Evolutionary conservation across 1,139 yeast species (phyloP).

Genomic region (Kurtzmaniella quercitrusa): DNA sequence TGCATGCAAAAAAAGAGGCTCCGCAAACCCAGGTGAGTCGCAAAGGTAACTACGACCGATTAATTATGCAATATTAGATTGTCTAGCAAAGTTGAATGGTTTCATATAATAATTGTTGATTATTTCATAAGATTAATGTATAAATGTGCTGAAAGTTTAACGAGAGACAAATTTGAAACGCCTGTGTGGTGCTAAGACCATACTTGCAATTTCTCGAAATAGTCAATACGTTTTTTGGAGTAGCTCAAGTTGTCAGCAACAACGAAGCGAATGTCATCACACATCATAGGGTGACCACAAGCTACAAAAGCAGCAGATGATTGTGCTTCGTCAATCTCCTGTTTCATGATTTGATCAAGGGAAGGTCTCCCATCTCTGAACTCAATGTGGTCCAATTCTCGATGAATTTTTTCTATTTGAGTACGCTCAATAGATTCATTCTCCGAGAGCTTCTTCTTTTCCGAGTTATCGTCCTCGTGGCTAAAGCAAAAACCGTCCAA

Average conservation of each 20-base stretch:
- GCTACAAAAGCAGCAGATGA: constrained; percentile 43
- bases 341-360: constrained; percentile 28
- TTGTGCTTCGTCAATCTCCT: constrained; percentile 30
- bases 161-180: too few relatives aligned
- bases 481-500: not conserved
- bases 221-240: constrained; percentile 17
- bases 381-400: constrained; percentile 25
- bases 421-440: not conserved
- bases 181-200: too few relatives aligned
- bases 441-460: not conserved
- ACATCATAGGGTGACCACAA: constrained; percentile 48
- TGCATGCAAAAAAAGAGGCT: too few relatives aligned
- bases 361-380: constrained; percentile 47
- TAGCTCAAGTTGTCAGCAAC: constrained; percentile 25
- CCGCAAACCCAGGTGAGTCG: too few relatives aligned
- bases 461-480: not conserved
- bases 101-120: too few relatives aligned
- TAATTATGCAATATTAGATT: too few relatives aligned
- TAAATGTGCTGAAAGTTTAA: too few relatives aligned
- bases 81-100: too few relatives aligned
- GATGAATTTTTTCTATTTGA: constrained; percentile 11
- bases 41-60: too few relatives aligned
- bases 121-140: not conserved
- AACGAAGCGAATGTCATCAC: constrained; percentile 42
- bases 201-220: constrained; percentile 7